Base-by-base conservation (phyloP, 2,329 filamentous ascomycete species). In the Ophiostoma piceae region DNA sequence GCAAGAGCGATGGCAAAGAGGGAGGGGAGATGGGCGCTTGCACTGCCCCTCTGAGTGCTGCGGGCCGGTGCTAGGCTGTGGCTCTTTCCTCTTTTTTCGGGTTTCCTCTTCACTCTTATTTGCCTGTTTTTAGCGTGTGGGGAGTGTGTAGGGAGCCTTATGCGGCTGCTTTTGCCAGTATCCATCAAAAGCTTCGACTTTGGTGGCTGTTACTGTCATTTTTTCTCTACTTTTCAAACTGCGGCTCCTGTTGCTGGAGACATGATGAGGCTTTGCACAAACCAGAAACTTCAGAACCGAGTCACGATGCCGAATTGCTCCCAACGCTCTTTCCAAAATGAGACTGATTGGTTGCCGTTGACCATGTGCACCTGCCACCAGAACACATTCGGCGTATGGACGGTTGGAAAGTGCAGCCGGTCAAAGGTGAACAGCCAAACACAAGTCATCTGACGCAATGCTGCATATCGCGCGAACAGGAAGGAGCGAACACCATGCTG, bases 1-100 rank as follows among this genome's bases (percentile, higher is more conserved):
- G 66, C 43, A 65, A 65, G 37, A 54, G 41, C 29, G 35, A 35
- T 64, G 66, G 39, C n/a, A 60, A 47, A 51, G 60, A 41, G 66
- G 66, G n/a, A 26, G 16, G 32, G 51, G 57, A 19, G 29, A n/a
- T 22, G 29, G 32, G 37, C n/a, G 64, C 68, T 39, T 66, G 69
- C 66, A 70, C 66, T 70, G 66, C 69, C 69, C 69, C 66, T 67
- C 69, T 41, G 37, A 41, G 26, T 26, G 65, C 39, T 64, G 66
- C 69, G 66, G 69, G 69, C 66, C 69, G 69, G 29, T 68, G 57
- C 66, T 68, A 67, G 57, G 66, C 65, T 35, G 35, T 67, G 26
- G 22, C 37, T 67, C 22, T 41, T 43, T 43, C n/a, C 65, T 67
- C 51, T 22, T 57, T 57, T n/a, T 57, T 26, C n/a, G n/a, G 3